Conservation (phyloP, 768 basidiomycete genomes). For the Candolleomyces eurysporus region DNA sequence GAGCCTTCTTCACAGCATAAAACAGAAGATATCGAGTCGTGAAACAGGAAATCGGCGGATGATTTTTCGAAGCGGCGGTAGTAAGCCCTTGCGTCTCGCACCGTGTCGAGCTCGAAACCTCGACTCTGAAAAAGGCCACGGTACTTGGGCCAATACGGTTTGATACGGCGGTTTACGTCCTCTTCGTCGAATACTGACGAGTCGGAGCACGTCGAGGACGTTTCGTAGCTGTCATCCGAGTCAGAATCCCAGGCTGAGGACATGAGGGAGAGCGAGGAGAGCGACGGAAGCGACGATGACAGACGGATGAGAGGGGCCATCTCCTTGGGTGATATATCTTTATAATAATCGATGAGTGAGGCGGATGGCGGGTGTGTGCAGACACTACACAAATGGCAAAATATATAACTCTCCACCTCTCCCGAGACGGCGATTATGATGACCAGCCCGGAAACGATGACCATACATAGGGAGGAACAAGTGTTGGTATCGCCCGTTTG, state of each 20-base stretch:
- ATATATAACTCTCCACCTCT: constrained; percentile 9
- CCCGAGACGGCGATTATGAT: constrained; percentile 9
- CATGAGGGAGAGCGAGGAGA: constrained; percentile 15
- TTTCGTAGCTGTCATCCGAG: constrained; percentile 22
- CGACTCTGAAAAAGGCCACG: constrained; percentile 41
- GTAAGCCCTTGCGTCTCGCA: constrained; percentile 59
- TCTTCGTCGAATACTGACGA: constrained; percentile 56
- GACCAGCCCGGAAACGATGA: constrained; percentile 24
- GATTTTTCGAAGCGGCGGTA: constrained; percentile 34
- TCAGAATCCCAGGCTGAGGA: constrained; percentile 22
- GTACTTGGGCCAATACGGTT: constrained; percentile 63
- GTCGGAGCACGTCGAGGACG: constrained; percentile 44
- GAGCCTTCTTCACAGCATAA: constrained; percentile 9
- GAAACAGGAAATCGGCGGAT: constrained; percentile 13
- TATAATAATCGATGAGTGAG: not conserved
- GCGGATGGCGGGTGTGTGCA: not conserved
- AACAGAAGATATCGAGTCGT: constrained; percentile 8
- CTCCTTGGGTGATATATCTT: not conserved
- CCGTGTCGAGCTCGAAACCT: constrained; percentile 68
- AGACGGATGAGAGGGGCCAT: constrained; percentile 9
- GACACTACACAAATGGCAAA: not conserved
- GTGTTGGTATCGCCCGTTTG: constrained; percentile 24
- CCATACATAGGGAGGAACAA: constrained; percentile 25
- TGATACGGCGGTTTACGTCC: constrained; percentile 55
- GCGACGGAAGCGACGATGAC: constrained; percentile 2